Evolutionary conservation across 257 asterid genomes (phyloP).

Genomic region (Misopates orontium): DNA sequence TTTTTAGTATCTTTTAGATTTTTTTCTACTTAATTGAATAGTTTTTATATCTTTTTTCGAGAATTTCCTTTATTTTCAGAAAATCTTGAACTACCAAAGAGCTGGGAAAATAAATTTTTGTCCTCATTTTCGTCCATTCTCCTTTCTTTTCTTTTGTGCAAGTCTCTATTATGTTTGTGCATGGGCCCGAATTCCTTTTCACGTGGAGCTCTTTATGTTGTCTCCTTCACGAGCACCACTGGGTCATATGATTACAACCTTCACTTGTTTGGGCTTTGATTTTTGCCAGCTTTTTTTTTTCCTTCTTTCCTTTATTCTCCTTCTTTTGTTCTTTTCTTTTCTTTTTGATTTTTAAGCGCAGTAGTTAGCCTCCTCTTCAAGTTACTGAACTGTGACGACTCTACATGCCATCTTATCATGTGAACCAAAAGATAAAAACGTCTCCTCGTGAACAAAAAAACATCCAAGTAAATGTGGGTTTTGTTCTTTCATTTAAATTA

Average conservation of each 20-base stretch:
- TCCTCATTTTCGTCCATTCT: no score
- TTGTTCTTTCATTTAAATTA: no score
- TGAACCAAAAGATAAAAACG: conserved; percentile 23
- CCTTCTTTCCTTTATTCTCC: conserved; percentile 20
- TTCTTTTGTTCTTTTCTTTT: neutral
- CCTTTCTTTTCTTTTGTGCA: no score
- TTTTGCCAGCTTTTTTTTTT: neutral
- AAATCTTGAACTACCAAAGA: no score
- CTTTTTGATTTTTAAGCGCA: neutral
- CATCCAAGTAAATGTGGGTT: neutral
- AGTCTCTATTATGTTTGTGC: neutral
- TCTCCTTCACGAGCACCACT: conserved; percentile 32
- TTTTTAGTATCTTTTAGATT: no score
- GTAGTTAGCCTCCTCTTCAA: conserved; percentile 28
- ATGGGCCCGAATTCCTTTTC: conserved; percentile 12
- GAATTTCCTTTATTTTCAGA: no score
- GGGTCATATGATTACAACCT: conserved; percentile 16
- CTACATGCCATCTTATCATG: conserved; percentile 24
- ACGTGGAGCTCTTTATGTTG: conserved; percentile 33
- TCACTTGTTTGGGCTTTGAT: neutral
- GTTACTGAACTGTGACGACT: conserved; percentile 19
- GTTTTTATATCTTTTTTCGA: no score
- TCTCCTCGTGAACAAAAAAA: conserved; percentile 21
- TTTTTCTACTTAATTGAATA: no score
- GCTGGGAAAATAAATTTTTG: no score